Base-by-base conservation (phyloP, 2,329 filamentous ascomycete species). In the Cladophialophora bantiana region DNA sequence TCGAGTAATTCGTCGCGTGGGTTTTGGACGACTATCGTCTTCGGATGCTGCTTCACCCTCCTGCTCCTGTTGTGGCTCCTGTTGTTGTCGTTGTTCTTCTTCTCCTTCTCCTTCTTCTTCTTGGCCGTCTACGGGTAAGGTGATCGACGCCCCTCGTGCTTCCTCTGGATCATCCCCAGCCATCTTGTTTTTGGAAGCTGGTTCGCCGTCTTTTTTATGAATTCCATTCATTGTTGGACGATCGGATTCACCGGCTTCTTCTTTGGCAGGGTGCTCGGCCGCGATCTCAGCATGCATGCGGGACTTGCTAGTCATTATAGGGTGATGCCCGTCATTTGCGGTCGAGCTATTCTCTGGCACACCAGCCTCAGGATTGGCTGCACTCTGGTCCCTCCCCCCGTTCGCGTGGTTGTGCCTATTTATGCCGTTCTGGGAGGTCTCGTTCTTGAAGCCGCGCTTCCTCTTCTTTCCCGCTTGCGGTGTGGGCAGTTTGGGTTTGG, bases 1-100 rank as follows among this genome's bases (percentile, higher is more conserved):
- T 12, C 72, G 69, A 45, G 80, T 82, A 76, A 83, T 83, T 54
- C 81, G 78, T 36, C 80, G 77, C 13, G 77, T 79, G 5, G 80
- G 80, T 57, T 78, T 78, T 1, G 78, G 78, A 0, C 78, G 79
- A 35, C 74, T 52, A 31, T 65, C 67, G 31, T 70, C 65, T 34
- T 67, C 62, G 26, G 66, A 59, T 31, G 32, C 34, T 15, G 35
- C 50, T 34, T 61, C 64, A 34, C 60, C 64, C 34, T 62, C 62
- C 53, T 62, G 45, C 32, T 58, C 62, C 12, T 64, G 63, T 40
- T 62, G 35, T 36, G 56, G 61, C 13, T 67, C 26, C 26, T 26
- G 26, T 26, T 2, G 26, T 26, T 26, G 26, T 26, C 3, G 26
- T 26, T 3, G 26, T 26, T 26, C 2, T 26, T 26, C 26, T 26